phyloP scores from a whole-genome alignment of 225 moss, liverwort and hornwort species.

The Takakia lepidozioides region DNA sequence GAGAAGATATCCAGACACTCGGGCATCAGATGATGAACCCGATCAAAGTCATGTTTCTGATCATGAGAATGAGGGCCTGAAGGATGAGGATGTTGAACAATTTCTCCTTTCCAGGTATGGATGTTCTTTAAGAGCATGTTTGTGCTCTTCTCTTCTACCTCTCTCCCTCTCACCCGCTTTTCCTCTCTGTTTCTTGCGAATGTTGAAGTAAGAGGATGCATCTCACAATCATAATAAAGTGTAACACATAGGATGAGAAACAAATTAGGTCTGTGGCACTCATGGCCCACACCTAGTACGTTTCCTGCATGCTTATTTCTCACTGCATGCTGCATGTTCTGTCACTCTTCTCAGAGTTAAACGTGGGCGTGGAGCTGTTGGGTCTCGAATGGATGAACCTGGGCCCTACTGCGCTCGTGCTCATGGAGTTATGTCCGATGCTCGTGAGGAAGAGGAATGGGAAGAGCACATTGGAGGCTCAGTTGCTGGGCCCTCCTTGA shows the following conservation, averaged over 20 bases:
- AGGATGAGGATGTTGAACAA: slow-evolving; percentile 85
- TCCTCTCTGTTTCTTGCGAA: too few species aligned
- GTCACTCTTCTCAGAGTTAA: slow-evolving; percentile 79
- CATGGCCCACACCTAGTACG: too few species aligned
- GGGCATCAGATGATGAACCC: slow-evolving; percentile 10
- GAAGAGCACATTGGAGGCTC: slow-evolving; percentile 68
- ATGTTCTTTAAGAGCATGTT: too few species aligned
- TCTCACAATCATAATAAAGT: too few species aligned
- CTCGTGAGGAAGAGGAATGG: slow-evolving; percentile 71
- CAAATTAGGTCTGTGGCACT: too few species aligned
- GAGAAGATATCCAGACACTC: slow-evolving; percentile 20
- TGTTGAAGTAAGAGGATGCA: too few species aligned
- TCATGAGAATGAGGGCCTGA: slow-evolving; percentile 38
- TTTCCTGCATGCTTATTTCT: too few species aligned
- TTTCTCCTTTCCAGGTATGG: slow-evolving; percentile 79
- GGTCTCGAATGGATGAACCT: slow-evolving; percentile 97
- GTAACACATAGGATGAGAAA: too few species aligned
- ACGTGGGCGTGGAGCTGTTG: slow-evolving; percentile 89
- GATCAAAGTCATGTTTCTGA: slow-evolving; percentile 19
- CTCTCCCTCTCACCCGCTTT: slow-evolving; percentile 2
- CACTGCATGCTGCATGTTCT: too few species aligned
- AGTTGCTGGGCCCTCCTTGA: slow-evolving; percentile 43
- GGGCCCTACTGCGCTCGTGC: slow-evolving; percentile 57
- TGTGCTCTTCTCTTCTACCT: too few species aligned
- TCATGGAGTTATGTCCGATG: slow-evolving; percentile 17